Evolutionary conservation across 148 eudicot genomes (phyloP).

Genomic region (Persicaria tinctoria): DNA sequence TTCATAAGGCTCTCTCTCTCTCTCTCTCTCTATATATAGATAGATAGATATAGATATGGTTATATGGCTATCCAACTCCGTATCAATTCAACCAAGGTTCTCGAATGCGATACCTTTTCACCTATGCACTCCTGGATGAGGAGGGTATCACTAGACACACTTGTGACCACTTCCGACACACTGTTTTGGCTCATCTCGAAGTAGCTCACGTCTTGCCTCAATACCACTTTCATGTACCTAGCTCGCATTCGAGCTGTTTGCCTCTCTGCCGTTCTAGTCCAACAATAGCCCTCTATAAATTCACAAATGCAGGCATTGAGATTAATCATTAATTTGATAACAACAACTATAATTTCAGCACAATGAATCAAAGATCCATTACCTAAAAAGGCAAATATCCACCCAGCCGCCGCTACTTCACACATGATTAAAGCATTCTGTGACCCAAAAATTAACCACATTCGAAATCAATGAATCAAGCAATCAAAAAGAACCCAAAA

Average conservation of each 20-base stretch:
- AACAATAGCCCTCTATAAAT: conserved; percentile 28
- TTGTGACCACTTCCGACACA: conserved; percentile 24
- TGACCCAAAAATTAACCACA: neutral
- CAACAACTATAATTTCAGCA: neutral
- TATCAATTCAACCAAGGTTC: neutral
- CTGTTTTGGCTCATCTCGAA: conserved; percentile 21
- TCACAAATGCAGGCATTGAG: neutral
- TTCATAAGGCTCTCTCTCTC: conserved; percentile 70
- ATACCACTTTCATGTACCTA: conserved; percentile 23
- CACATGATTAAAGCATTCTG: conserved; percentile 60
- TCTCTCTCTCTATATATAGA: neutral
- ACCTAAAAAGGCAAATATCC: conserved; percentile 74
- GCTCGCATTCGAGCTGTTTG: conserved; percentile 26
- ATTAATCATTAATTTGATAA: neutral
- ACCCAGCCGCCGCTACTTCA: conserved; percentile 55
- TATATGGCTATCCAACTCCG: too few species aligned
- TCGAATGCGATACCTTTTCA: conserved; percentile 21
- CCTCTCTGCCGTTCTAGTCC: conserved; percentile 33
- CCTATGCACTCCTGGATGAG: conserved; percentile 29
- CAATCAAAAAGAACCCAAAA: neutral
- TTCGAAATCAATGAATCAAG: neutral
- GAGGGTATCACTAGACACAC: conserved; percentile 27
- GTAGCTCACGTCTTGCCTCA: conserved; percentile 32
- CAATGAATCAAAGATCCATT: neutral
- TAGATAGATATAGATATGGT: too few species aligned